phyloP scores from a whole-genome alignment of 805 yeast genomes.

The Candida pini region DNA sequence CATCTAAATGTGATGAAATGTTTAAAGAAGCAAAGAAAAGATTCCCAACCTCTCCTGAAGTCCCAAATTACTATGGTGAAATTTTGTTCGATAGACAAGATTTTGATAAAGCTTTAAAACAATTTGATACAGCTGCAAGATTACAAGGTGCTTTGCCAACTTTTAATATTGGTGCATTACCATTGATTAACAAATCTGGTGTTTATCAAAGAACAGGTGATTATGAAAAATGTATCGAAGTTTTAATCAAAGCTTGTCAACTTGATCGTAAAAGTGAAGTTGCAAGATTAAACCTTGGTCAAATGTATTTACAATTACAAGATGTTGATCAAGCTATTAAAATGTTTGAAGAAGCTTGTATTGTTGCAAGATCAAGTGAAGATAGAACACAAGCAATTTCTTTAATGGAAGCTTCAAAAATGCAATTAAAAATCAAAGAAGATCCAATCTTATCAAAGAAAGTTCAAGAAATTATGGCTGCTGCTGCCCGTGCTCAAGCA shows the following conservation, averaged over 20 bases:
- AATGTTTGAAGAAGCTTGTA: slow-evolving; percentile 77
- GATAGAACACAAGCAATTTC: slow-evolving; percentile 90
- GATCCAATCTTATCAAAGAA: slow-evolving; percentile 62
- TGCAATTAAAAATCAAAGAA: slow-evolving; percentile 72
- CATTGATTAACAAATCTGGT: slow-evolving; percentile 85
- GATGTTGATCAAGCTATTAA: slow-evolving; percentile 75
- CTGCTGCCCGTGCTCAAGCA: slow-evolving; percentile 15
- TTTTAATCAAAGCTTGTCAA: slow-evolving; percentile 70
- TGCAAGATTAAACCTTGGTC: slow-evolving; percentile 89
- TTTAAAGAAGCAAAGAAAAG: slow-evolving; percentile 65
- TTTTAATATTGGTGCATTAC: slow-evolving; percentile 81
- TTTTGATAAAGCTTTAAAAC: slow-evolving; percentile 63
- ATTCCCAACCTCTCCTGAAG: slow-evolving; percentile 85
- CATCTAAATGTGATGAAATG: slow-evolving; percentile 50
- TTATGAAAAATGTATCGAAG: slow-evolving; percentile 52
- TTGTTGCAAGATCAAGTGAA: slow-evolving; percentile 73
- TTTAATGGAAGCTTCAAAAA: slow-evolving; percentile 86
- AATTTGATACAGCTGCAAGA: slow-evolving; percentile 81
- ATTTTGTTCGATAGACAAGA: slow-evolving; percentile 79
- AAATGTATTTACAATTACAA: slow-evolving; percentile 78
- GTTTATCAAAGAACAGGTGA: slow-evolving; percentile 52
- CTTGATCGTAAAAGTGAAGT: slow-evolving; percentile 86
- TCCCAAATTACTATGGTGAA: slow-evolving; percentile 95
- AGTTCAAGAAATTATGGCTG: slow-evolving; percentile 53
- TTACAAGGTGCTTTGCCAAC: slow-evolving; percentile 66